Conservation (phyloP, 768 basidiomycete species). For the Lactarius psammicola region DNA sequence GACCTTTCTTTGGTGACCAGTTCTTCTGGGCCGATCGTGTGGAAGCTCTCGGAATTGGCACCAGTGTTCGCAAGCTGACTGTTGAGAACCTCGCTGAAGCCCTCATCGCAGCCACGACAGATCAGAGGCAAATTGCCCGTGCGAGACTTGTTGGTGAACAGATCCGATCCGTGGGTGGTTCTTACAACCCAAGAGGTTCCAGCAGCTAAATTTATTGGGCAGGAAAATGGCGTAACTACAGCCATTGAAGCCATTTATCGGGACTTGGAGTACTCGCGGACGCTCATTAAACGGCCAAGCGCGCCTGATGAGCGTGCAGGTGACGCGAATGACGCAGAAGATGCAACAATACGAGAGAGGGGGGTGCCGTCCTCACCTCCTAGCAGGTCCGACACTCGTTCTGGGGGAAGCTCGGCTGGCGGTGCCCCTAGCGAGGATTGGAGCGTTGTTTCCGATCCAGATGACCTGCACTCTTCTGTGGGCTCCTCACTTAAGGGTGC, state of each 20-base stretch:
- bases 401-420: constrained; percentile 39
- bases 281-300: constrained; percentile 65
- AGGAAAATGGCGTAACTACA: constrained; percentile 94
- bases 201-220: constrained; percentile 5
- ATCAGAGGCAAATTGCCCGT: constrained; percentile 83
- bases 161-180: constrained; percentile 67
- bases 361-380: constrained; percentile 25
- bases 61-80: constrained; percentile 84
- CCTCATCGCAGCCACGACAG: constrained; percentile 76
- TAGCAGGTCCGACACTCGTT: constrained; percentile 26
- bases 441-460: constrained; percentile 82
- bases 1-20: constrained; percentile 97
- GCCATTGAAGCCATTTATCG: constrained; percentile 96
- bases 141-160: constrained; percentile 83
- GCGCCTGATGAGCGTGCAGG: constrained; percentile 29
- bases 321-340: constrained; percentile 37
- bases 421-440: constrained; percentile 76
- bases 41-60: constrained; percentile 92
- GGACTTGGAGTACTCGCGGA: constrained; percentile 91
- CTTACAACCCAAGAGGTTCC: background rate
- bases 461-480: constrained; percentile 56
- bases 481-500: constrained; percentile 39
- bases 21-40: constrained; percentile 98
- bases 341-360: constrained; percentile 37
- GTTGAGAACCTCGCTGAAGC: constrained; percentile 77